Evolutionary conservation across 164 flowering plant genomes (phyloP), one percentile per base, ranked within the genome.

Genomic region (Chloranthus sessilifolius): DNA sequence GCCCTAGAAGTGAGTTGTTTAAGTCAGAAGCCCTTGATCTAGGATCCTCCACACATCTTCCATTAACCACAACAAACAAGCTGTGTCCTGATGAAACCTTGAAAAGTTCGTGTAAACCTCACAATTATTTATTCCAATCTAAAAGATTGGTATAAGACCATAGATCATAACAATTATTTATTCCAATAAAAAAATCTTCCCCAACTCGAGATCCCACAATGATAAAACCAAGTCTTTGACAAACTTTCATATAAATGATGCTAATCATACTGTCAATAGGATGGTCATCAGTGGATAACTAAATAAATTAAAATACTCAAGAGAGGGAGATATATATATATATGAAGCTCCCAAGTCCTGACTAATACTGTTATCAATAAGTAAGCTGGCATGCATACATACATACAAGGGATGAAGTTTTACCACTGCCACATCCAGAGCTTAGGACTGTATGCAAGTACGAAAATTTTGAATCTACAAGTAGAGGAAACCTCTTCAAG

Each of bases 181-280:
- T 9, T 19, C 16, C 2, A 33, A 37, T 16, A 42, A 78, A 63
- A 73, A 83, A 78, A 31, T 78, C 84, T 55, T 83, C 82, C 68
- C 86, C 90, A 64, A 78, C 80, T 53, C 82, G 82, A 64, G 83
- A 75, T 67, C 90, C 84, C 49, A 78, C 63, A 48, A 78, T 72
- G 34, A 53, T 67, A 50, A 82, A 53, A 47, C 85, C 78, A 56
- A 83, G 80, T 54, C 86, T 70, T 58, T 60, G 70, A 65, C 82
- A 83, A 55, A 83, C 80, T 66, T 83, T 86, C 36, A 83, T 80
- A 48, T 80, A 83, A 17, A 83, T 73, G 24, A 78, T 55, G 57
- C 84, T 78, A 61, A 80, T 68, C 72, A 80, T 67, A 63, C 82
- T 80, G 81, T 44, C 50, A 60, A 37, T 2, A 41, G 27, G 19